Percentiles rank a stretch among this genome's conserved stretches.
These are phyloP conservation scores for Entomortierella lignicola DNA, from an alignment of 192 early-diverging fungal species.

Conservation along the genomic window DNA sequence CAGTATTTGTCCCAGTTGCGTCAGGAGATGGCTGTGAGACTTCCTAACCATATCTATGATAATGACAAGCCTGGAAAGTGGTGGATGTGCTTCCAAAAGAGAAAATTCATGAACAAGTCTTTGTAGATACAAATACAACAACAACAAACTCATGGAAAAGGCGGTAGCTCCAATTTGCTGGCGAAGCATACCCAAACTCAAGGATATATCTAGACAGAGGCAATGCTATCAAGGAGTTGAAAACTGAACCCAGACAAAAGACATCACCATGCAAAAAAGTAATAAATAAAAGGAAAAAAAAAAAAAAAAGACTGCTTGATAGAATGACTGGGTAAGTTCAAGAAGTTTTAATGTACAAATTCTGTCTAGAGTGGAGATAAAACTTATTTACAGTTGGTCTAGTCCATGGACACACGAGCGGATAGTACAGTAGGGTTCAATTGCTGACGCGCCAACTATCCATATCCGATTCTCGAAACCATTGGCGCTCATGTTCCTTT, in stretches of 20 bases:
- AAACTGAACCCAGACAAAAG: background rate
- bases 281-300: background rate
- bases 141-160: background rate
- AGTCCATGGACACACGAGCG: background rate
- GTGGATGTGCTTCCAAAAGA: conserved; percentile 99
- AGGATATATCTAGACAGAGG: background rate
- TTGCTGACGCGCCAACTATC: conserved; percentile 33
- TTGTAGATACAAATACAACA: conserved; percentile 53
- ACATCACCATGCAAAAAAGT: too few relatives aligned
- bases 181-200: background rate
- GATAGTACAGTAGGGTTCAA: background rate
- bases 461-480: conserved; percentile 32
- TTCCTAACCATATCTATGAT: conserved; percentile 81
- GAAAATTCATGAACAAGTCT: conserved; percentile 97
- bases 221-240: background rate
- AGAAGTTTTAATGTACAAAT: background rate
- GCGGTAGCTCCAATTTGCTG: background rate
- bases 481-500: conserved; percentile 17
- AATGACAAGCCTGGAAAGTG: conserved; percentile 94
- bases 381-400: background rate
- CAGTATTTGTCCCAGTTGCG: conserved; percentile 93
- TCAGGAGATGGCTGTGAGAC: conserved; percentile 84
- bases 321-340: background rate
- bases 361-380: background rate
- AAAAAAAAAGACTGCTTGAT: background rate